A percentile compares a stretch with the other conserved stretches of the same genome.
Conservation (phyloP, 2,329 filamentous ascomycete species). For the Pestalotiopsis sp. region DNA sequence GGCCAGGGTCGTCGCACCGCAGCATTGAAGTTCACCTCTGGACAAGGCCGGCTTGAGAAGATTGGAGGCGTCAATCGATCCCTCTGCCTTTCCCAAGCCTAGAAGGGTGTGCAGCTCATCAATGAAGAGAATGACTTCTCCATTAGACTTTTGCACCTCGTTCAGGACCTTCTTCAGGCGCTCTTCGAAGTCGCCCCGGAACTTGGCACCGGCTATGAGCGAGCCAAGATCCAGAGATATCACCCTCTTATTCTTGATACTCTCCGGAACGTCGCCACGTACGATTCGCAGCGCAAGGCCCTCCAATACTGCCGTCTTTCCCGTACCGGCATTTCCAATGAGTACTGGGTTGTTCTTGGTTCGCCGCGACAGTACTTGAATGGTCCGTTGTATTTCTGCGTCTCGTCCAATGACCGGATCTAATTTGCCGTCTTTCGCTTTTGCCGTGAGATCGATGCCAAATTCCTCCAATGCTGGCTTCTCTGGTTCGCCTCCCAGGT, state of each 20-base stretch:
- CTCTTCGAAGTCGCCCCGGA: slow-evolving; percentile 94
- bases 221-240: slow-evolving; percentile 87
- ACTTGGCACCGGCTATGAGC: slow-evolving; percentile 94
- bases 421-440: slow-evolving; percentile 84
- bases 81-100: slow-evolving; percentile 91
- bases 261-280: slow-evolving; percentile 90
- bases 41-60: slow-evolving; percentile 92
- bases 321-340: slow-evolving; percentile 89
- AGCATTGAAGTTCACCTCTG: slow-evolving; percentile 90
- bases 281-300: slow-evolving; percentile 90
- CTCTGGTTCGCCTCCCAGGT: slow-evolving; percentile 73
- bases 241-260: slow-evolving; percentile 91
- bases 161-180: slow-evolving; percentile 87
- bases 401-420: slow-evolving; percentile 96
- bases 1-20: slow-evolving; percentile 88
- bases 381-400: slow-evolving; percentile 88
- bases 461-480: slow-evolving; percentile 91
- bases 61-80: slow-evolving; percentile 95
- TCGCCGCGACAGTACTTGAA: slow-evolving; percentile 87
- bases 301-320: slow-evolving; percentile 92
- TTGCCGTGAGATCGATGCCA: slow-evolving; percentile 85
- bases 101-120: slow-evolving; percentile 92
- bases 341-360: slow-evolving; percentile 97
- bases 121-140: slow-evolving; percentile 90
- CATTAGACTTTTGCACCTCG: slow-evolving; percentile 87